Evolutionary conservation across 2,329 filamentous ascomycete species (phyloP).

Genomic region (Sclerotinia nivalis): DNA sequence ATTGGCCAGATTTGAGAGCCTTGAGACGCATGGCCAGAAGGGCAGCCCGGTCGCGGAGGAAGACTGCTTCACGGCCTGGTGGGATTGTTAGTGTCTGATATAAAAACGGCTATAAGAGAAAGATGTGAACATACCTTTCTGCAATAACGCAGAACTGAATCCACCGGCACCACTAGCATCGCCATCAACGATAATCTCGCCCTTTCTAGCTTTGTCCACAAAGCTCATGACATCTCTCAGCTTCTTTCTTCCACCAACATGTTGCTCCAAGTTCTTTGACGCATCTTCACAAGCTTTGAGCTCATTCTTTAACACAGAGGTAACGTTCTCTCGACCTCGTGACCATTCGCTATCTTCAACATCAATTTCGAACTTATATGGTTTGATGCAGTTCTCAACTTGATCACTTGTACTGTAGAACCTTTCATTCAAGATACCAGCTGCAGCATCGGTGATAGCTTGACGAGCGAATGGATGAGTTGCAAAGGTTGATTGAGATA

Average conservation of each 20-base stretch:
- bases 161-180: slow-evolving; percentile 86
- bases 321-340: slow-evolving; percentile 80
- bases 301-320: slow-evolving; percentile 80
- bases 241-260: slow-evolving; percentile 79
- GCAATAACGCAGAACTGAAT: slow-evolving; percentile 84
- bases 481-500: slow-evolving; percentile 79
- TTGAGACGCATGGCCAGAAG: slow-evolving; percentile 87
- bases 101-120: slow-evolving; percentile 11
- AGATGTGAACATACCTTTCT: slow-evolving; percentile 63
- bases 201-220: slow-evolving; percentile 84
- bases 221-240: slow-evolving; percentile 87
- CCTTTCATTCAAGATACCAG: slow-evolving; percentile 85
- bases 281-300: slow-evolving; percentile 81
- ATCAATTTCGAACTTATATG: slow-evolving; percentile 97
- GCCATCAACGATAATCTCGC: slow-evolving; percentile 81
- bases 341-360: slow-evolving; percentile 89
- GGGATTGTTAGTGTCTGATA: slow-evolving; percentile 3
- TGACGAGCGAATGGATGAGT: slow-evolving; percentile 89
- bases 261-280: slow-evolving; percentile 71
- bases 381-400: slow-evolving; percentile 98
- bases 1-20: slow-evolving; percentile 89
- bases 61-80: slow-evolving; percentile 84
- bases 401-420: slow-evolving; percentile 98
- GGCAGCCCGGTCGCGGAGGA: slow-evolving; percentile 87
- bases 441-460: slow-evolving; percentile 89